These are phyloP conservation scores for Penicillium sp. DNA, from an alignment of 2,329 filamentous ascomycete genomes.

Conservation along the genomic window DNA sequence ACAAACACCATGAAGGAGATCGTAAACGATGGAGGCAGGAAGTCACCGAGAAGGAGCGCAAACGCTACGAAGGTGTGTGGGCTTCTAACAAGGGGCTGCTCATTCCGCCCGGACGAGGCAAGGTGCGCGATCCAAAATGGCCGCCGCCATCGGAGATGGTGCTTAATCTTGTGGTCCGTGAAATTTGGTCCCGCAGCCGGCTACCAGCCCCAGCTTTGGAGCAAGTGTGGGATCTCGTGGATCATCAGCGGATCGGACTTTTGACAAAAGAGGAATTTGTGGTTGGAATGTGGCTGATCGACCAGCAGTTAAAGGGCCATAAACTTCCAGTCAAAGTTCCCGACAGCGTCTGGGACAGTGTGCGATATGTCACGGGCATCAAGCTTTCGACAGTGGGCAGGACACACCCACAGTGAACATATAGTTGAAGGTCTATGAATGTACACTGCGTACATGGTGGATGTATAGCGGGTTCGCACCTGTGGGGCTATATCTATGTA, in stretches of 20 bases:
- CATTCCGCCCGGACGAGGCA: slow-evolving; percentile 21
- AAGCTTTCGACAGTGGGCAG: slow-evolving; percentile 19
- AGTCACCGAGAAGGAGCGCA: slow-evolving; percentile 44
- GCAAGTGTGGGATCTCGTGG: slow-evolving; percentile 46
- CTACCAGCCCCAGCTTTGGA: slow-evolving; percentile 37
- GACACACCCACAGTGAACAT: not conserved
- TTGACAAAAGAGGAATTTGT: slow-evolving; percentile 46
- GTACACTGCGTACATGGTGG: too few species aligned
- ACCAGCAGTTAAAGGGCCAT: slow-evolving; percentile 45
- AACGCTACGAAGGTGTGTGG: slow-evolving; percentile 49
- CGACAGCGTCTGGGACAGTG: slow-evolving; percentile 46
- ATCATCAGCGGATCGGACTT: slow-evolving; percentile 34
- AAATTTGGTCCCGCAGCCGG: slow-evolving; percentile 48
- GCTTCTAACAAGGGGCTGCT: slow-evolving; percentile 46
- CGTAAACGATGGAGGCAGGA: slow-evolving; percentile 44
- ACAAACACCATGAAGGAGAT: slow-evolving; percentile 47
- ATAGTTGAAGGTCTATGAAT: too few species aligned
- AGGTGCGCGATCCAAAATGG: slow-evolving; percentile 12
- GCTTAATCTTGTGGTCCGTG: slow-evolving; percentile 44
- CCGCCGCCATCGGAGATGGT: slow-evolving; percentile 38
- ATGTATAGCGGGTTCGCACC: not conserved
- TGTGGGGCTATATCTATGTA: not conserved
- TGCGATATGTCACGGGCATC: slow-evolving; percentile 39
- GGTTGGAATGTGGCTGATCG: slow-evolving; percentile 49
- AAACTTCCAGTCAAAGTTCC: slow-evolving; percentile 45